A percentile compares a stretch with the other conserved stretches of the same genome.
Evolutionary conservation across 495 filamentous ascomycete species (phyloP).

Genomic region (Penicillium cinerascens): DNA sequence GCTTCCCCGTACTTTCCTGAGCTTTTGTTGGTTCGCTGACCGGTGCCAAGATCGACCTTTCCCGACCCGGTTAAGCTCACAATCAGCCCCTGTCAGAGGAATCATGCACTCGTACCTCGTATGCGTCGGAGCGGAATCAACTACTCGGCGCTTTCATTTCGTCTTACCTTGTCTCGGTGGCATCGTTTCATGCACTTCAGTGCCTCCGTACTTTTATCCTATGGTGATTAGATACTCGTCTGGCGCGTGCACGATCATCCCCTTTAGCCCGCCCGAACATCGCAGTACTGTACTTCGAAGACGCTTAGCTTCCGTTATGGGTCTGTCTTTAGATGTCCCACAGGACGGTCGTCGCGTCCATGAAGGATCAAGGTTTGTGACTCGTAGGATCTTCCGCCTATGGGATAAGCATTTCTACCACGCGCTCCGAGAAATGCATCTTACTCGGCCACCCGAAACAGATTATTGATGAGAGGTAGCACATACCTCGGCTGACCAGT

Average conservation of each 20-base stretch:
- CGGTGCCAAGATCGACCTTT: not conserved
- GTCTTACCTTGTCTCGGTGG: not conserved
- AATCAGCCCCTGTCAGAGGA: not conserved
- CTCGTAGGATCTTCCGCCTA: not conserved
- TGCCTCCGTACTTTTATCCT: not conserved
- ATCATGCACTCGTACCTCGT: not conserved
- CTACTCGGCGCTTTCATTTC: not conserved
- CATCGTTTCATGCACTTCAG: not conserved
- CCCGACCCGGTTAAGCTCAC: not conserved
- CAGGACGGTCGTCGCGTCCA: not conserved
- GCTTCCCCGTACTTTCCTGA: not conserved
- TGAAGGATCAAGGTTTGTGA: not conserved
- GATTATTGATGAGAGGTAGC: not conserved
- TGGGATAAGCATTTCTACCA: not conserved
- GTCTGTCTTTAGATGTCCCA: not conserved
- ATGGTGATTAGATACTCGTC: not conserved
- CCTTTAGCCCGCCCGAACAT: not conserved
- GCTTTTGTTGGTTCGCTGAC: not conserved
- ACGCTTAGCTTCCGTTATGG: not conserved
- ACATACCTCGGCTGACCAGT: no score
- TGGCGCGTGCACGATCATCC: not conserved
- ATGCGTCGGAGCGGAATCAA: not conserved
- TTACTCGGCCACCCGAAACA: not conserved
- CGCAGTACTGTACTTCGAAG: not conserved
- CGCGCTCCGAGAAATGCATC: not conserved